These are phyloP conservation scores for Tricholoma matsutake DNA, from an alignment of 768 basidiomycete genomes.

Conservation along the genomic window DNA sequence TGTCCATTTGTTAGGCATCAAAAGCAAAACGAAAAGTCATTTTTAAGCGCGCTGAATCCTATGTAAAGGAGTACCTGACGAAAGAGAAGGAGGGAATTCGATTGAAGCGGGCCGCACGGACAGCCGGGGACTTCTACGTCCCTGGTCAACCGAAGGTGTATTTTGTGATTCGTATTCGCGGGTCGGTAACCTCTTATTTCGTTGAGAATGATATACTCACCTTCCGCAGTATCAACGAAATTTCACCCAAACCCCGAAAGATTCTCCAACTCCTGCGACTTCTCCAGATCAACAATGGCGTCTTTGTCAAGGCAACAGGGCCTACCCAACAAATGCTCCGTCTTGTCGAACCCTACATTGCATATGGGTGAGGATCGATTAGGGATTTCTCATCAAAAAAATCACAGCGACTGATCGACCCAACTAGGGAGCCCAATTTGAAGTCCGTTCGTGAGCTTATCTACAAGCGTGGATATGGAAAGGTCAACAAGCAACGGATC, in stretches of 20 bases:
- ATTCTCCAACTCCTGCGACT: constrained; percentile 98
- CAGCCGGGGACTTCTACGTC: constrained; percentile 95
- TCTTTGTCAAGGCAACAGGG: constrained; percentile 95
- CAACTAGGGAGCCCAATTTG: constrained; percentile 84
- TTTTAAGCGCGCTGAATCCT: constrained; percentile 98
- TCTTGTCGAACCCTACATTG: constrained; percentile 94
- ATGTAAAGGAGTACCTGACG: constrained; percentile 92
- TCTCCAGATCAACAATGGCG: constrained; percentile 99
- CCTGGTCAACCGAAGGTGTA: constrained; percentile 95
- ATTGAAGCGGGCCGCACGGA: constrained; percentile 88
- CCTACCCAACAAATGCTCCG: constrained; percentile 98
- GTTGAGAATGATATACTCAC: background rate
- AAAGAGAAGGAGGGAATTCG: constrained; percentile 97
- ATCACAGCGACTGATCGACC: background rate
- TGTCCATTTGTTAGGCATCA: constrained; percentile 52
- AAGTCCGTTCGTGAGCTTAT: constrained; percentile 96
- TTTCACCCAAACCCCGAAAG: constrained; percentile 99
- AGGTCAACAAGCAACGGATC: constrained; percentile 96
- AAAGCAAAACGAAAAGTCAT: constrained; percentile 94
- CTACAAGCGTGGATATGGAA: constrained; percentile 99
- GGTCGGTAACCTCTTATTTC: constrained; percentile 49
- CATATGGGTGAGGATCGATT: constrained; percentile 73
- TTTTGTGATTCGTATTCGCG: constrained; percentile 96
- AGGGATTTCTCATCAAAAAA: background rate
- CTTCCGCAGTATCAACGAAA: constrained; percentile 89